These are phyloP conservation scores for Leucocoprinus leucothites DNA, from an alignment of 768 basidiomycete species.

Conservation along the genomic window DNA sequence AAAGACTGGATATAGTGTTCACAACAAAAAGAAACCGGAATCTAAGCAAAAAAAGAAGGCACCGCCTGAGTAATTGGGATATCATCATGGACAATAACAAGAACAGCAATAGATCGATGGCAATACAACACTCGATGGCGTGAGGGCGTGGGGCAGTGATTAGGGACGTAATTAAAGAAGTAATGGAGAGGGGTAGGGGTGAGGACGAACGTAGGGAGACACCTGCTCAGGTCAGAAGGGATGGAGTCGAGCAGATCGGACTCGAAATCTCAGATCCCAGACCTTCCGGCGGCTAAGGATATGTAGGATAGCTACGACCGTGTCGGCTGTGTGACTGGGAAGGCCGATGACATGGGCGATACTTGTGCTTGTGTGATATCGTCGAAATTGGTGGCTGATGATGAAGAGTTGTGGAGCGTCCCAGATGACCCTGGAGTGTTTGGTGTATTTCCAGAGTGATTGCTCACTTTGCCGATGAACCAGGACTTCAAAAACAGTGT, in stretches of 20 bases:
- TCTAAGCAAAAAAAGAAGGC: conserved; percentile 1
- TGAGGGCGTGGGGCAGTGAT: not conserved
- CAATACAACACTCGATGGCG: conserved; percentile 10
- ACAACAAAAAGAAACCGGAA: not conserved
- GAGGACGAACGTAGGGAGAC: not conserved
- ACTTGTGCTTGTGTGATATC: conserved; percentile 47
- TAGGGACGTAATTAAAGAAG: not conserved
- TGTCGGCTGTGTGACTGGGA: conserved; percentile 49
- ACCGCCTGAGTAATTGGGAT: not conserved
- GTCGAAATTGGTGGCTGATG: conserved; percentile 28
- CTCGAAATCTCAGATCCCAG: not conserved
- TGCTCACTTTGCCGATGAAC: conserved; percentile 85
- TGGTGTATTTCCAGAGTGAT: conserved; percentile 46
- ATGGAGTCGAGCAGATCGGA: not conserved
- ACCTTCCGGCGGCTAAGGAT: not conserved
- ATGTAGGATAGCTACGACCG: conserved; percentile 15
- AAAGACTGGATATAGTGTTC: conserved; percentile 3
- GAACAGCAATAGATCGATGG: conserved; percentile 8
- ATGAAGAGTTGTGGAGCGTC: conserved; percentile 24
- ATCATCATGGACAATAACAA: not conserved
- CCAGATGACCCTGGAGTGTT: conserved; percentile 40
- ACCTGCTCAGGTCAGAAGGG: not conserved
- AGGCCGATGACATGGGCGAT: conserved; percentile 84
- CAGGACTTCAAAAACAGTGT: conserved; percentile 55
- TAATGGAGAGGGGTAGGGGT: not conserved